Evolutionary conservation across 805 yeast species (phyloP).

Genomic region (Ogataea trehaloabstinens): DNA sequence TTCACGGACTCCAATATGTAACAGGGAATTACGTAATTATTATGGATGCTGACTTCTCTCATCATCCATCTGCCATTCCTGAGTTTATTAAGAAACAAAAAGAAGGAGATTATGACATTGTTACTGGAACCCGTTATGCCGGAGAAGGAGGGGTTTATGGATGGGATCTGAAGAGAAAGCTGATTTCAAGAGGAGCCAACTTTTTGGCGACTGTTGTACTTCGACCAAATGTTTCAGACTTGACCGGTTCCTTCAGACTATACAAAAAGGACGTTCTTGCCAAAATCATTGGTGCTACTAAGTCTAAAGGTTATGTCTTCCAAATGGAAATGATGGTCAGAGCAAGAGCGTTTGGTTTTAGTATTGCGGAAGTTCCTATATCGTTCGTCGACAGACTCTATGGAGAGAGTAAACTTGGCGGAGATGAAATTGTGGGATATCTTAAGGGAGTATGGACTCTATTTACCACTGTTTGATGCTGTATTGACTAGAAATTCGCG

Average conservation of each 20-base stretch:
- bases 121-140: conserved; percentile 62
- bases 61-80: conserved; percentile 79
- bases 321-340: conserved; percentile 90
- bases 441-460: conserved; percentile 73
- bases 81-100: conserved; percentile 66
- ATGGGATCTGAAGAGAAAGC: conserved; percentile 78
- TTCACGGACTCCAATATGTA: conserved; percentile 69
- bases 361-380: conserved; percentile 77
- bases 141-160: conserved; percentile 84
- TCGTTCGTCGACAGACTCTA: conserved; percentile 75
- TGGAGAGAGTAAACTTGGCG: conserved; percentile 78
- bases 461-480: conserved; percentile 59
- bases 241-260: conserved; percentile 75
- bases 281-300: conserved; percentile 63
- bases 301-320: conserved; percentile 78
- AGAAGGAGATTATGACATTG: conserved; percentile 47
- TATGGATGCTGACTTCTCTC: conserved; percentile 85
- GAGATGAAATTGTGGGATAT: conserved; percentile 76
- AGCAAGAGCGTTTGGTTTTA: conserved; percentile 69
- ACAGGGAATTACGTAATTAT: conserved; percentile 74
- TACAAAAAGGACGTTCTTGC: conserved; percentile 69
- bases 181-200: conserved; percentile 78
- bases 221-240: conserved; percentile 70
- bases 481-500: conserved; percentile 25
- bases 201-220: conserved; percentile 69